A percentile compares a stretch with the other conserved stretches of the same genome.
These are phyloP conservation scores for Didymella keratinophila DNA, from an alignment of 2,329 filamentous ascomycete species.

Conservation along the genomic window DNA sequence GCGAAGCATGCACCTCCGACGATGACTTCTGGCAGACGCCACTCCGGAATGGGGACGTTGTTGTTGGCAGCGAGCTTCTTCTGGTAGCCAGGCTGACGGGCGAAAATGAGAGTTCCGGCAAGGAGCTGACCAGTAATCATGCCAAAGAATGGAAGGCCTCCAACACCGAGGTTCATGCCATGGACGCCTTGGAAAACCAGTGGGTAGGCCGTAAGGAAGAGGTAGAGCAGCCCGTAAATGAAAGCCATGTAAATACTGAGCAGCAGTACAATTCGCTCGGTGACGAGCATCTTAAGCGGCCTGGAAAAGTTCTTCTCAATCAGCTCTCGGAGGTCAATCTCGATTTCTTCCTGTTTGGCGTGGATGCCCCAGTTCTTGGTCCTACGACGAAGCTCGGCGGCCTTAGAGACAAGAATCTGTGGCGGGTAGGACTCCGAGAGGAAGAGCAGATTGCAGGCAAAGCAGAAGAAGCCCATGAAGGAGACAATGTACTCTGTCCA, in stretches of 20 bases:
- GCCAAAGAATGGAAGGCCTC: conserved; percentile 84
- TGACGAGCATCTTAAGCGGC: conserved; percentile 57
- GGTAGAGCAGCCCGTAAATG: conserved; percentile 75
- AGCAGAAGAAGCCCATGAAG: conserved; percentile 63
- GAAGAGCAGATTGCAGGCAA: conserved; percentile 61
- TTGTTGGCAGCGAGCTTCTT: conserved; percentile 56
- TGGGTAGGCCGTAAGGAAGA: conserved; percentile 85
- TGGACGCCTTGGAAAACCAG: conserved; percentile 79
- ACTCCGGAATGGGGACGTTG: conserved; percentile 63
- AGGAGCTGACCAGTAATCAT: conserved; percentile 79
- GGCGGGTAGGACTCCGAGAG: conserved; percentile 66
- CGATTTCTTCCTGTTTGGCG: conserved; percentile 63
- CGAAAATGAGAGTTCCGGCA: conserved; percentile 70
- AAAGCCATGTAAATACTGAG: conserved; percentile 47
- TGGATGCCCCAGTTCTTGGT: conserved; percentile 70
- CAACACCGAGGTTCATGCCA: conserved; percentile 72
- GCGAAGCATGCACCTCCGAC: conserved; percentile 58
- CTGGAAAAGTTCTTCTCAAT: conserved; percentile 63
- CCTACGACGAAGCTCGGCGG: conserved; percentile 61
- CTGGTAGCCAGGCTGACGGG: conserved; percentile 73
- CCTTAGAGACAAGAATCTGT: conserved; percentile 65
- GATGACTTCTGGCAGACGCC: conserved; percentile 64
- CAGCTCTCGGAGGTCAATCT: conserved; percentile 59
- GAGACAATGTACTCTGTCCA: conserved; percentile 64
- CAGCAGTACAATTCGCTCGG: conserved; percentile 58